Base-by-base conservation (phyloP, 768 basidiomycete genomes). In the Auricularia sp. region DNA sequence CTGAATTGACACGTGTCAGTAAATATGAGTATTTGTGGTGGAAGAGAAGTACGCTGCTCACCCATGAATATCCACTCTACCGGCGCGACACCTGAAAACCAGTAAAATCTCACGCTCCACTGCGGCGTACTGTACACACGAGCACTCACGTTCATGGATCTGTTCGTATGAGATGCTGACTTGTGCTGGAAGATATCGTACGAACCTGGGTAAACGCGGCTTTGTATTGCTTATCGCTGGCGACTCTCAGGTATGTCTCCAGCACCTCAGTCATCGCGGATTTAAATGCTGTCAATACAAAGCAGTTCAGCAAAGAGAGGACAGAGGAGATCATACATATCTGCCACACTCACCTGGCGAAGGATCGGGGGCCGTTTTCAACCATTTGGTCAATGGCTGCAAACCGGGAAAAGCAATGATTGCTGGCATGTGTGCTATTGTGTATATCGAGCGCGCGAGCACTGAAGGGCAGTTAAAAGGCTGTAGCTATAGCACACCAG, bases 11-110 rank as follows among this genome's bases (percentile, higher is more conserved):
- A 29, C 29, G 29, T 24, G 24, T 24, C 24, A 24, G 24, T 29
- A 29, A 29, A 29, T 29, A 29, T 29, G 29, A 29, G 29, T 29
- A 29, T 29, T 29, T 29, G 24, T 29, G 29, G 29, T 29, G 29
- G 29, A 29, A 29, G 29, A 29, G 29, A 29, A 29, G 29, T 29
- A 29, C 0, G 29, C 29, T 29, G 29, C 29, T 29, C 29, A 92
- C 92, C 89, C 51, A 91, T 85, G 73, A 89, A 92, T 37, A 92
- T 83, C 71, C 93, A 89, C 70, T 91, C 88, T 7, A 87, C 83
- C 1, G 89, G 89, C 1, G 88, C 84, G 47, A 92, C 80, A 34
- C 29, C 29, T 29, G 29, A 29, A 29, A 29, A 29, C 29, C 29
- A 29, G 29, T 29, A 29, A 29, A 29, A 29, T 29, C 29, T 3